phyloP scores from a whole-genome alignment of 495 filamentous ascomycete genomes.

The Tuber calosporum region DNA sequence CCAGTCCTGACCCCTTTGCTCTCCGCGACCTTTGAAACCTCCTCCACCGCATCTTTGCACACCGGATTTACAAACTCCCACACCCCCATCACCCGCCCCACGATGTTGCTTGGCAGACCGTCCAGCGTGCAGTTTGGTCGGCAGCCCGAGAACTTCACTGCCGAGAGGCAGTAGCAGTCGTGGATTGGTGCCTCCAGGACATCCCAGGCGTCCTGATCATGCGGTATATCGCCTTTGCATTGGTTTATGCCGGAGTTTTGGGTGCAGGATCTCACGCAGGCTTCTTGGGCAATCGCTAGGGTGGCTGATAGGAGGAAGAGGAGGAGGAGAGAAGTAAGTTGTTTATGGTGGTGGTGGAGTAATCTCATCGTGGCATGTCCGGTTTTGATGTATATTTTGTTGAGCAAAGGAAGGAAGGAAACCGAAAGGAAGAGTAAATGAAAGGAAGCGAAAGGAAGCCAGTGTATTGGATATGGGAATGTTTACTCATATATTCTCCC shows the following conservation, averaged over 20 bases:
- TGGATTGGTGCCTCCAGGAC: slow-evolving; percentile 1
- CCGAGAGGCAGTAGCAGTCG: slow-evolving; percentile 22
- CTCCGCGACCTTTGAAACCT: slow-evolving; percentile 8
- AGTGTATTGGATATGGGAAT: neutral
- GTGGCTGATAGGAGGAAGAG: neutral
- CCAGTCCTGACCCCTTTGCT: slow-evolving; percentile 6
- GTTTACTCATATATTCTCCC: neutral
- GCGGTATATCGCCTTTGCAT: slow-evolving; percentile 25
- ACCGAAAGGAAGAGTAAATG: neutral
- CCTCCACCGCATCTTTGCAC: slow-evolving; percentile 19
- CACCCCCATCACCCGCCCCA: slow-evolving; percentile 15
- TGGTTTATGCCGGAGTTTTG: slow-evolving; percentile 21
- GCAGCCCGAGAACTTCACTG: slow-evolving; percentile 15
- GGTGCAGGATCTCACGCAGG: slow-evolving; percentile 25
- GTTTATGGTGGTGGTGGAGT: neutral
- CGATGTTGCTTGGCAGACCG: slow-evolving; percentile 13
- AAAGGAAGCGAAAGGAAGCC: neutral
- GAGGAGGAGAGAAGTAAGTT: neutral
- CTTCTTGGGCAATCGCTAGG: slow-evolving; percentile 19
- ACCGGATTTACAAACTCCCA: slow-evolving; percentile 28
- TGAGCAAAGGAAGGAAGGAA: neutral
- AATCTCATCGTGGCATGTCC: neutral
- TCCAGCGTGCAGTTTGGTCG: slow-evolving; percentile 19
- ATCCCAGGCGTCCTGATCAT: slow-evolving; percentile 19
- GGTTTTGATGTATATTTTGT: neutral